These are phyloP conservation scores for Pseudonitzschia multiseries DNA, from an alignment of 108 stramenopile species.

Conservation along the genomic window DNA sequence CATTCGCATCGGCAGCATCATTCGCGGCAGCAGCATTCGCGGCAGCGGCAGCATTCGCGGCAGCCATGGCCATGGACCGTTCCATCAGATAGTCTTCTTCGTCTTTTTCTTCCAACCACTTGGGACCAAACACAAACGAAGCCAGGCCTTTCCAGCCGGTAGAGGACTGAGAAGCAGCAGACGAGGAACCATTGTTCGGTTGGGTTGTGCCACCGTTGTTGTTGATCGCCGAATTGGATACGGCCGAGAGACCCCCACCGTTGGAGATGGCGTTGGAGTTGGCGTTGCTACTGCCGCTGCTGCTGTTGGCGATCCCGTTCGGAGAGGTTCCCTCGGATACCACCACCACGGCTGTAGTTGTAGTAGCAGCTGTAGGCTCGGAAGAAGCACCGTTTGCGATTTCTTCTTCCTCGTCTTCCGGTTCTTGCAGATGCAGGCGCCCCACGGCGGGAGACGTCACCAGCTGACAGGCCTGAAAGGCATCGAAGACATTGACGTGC, in stretches of 20 bases:
- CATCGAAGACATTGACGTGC: constrained; percentile 81
- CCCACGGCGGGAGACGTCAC: constrained; percentile 62
- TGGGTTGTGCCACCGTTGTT: neutral
- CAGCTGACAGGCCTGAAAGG: constrained; percentile 61
- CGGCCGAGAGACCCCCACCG: neutral
- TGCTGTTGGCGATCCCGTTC: neutral
- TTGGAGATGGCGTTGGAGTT: no score
- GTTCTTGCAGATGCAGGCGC: constrained; percentile 32
- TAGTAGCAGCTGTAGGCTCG: no score
- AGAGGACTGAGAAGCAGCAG: constrained; percentile 27
- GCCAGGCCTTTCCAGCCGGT: constrained; percentile 76
- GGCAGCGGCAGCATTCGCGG: neutral
- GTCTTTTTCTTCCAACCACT: constrained; percentile 49
- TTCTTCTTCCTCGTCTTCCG: constrained; percentile 15
- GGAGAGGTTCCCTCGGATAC: neutral
- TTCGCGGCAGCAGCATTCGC: no score
- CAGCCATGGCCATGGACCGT: constrained; percentile 6
- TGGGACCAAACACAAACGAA: constrained; percentile 76
- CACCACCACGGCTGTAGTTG: no score
- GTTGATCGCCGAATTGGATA: neutral
- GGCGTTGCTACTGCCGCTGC: constrained; percentile 10
- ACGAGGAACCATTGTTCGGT: neutral
- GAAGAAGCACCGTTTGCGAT: neutral
- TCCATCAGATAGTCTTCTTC: constrained; percentile 14
- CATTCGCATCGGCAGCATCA: no score